Base-by-base conservation (phyloP, 441 rosid genomes). In the Aquilaria agallochum region DNA sequence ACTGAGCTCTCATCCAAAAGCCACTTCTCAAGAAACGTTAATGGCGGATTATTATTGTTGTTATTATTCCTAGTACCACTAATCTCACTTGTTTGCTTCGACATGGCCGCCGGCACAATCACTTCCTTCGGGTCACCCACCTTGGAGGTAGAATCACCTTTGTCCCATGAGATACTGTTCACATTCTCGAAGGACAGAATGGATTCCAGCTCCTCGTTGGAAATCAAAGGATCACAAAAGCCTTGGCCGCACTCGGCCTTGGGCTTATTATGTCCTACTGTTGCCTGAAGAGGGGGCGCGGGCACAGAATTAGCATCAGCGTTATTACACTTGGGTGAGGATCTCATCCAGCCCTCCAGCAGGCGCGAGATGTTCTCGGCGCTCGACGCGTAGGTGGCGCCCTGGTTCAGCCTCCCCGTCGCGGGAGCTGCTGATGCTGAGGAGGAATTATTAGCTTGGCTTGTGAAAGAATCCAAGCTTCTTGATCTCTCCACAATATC, bases 1-100 rank as follows among this genome's bases (percentile, higher is more conserved):
- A 70, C 62, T 36, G 75, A 62, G 31, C 44, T 84, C 82, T 94
- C 99, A 63, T 91, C 99, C 75, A 91, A 67, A 34, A 94, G 89
- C 97, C 99, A 94, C 66, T 94, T 94, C 87, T 94, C 97, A 65
- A 94, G 90, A 77, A 84, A 80, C 34, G 97, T 75, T 42, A 94
- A 65, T 58, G 94, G 96, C 45, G 88, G 94, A 64, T 76, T 50
- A 34, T 67, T 59, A 46, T 63, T 58, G 13, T 20, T 48, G 1
- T 40, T 54, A 51, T 72, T 50, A 34, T 63, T 68, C 36, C 11
- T 68, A 52, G 42, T 80, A 20, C 27, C 1, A 0, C 27, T 20
- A 20, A 20, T 20, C 27, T 20, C 27, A 27, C 62, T 56, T 62
- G 71, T 69, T 68, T 12, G 73, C 71, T 71, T 72, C 60, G 58